A percentile compares a stretch with the other conserved stretches of the same genome.
Evolutionary conservation across 306 rosid species (phyloP).

Genomic region (Rubus parviflorus): DNA sequence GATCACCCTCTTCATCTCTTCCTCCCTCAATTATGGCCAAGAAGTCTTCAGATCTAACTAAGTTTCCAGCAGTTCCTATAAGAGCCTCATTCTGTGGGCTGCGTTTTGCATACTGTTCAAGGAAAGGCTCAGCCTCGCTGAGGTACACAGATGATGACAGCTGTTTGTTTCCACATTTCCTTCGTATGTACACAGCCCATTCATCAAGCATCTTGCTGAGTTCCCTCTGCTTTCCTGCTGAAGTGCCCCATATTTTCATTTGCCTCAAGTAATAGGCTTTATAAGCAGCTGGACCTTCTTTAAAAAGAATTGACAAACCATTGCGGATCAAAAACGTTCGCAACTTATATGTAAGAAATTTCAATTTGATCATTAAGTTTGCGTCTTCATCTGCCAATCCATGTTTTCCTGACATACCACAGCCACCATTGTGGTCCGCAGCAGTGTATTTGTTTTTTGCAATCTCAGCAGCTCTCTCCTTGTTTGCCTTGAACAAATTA

Average conservation of each 20-base stretch:
- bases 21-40: conserved; percentile 76
- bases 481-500: conserved; percentile 80
- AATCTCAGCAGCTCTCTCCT: conserved; percentile 60
- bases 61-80: conserved; percentile 87
- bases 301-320: conserved; percentile 84
- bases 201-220: conserved; percentile 93
- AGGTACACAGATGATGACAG: conserved; percentile 75
- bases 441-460: conserved; percentile 36
- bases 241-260: conserved; percentile 93
- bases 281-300: conserved; percentile 92
- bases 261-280: conserved; percentile 94
- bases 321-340: conserved; percentile 93
- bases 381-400: conserved; percentile 89
- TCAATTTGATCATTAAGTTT: conserved; percentile 93
- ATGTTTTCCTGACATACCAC: conserved; percentile 42
- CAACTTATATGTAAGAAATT: conserved; percentile 90
- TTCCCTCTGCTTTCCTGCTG: conserved; percentile 82
- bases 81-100: conserved; percentile 74
- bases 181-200: conserved; percentile 87
- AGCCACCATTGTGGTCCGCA: conserved; percentile 43
- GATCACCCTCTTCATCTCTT: conserved; percentile 88
- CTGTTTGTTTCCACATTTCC: conserved; percentile 76
- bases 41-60: conserved; percentile 82
- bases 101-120: conserved; percentile 83
- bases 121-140: conserved; percentile 94